These are phyloP conservation scores for Termitomyces sp. DNA, from an alignment of 768 basidiomycete genomes.

Conservation along the genomic window DNA sequence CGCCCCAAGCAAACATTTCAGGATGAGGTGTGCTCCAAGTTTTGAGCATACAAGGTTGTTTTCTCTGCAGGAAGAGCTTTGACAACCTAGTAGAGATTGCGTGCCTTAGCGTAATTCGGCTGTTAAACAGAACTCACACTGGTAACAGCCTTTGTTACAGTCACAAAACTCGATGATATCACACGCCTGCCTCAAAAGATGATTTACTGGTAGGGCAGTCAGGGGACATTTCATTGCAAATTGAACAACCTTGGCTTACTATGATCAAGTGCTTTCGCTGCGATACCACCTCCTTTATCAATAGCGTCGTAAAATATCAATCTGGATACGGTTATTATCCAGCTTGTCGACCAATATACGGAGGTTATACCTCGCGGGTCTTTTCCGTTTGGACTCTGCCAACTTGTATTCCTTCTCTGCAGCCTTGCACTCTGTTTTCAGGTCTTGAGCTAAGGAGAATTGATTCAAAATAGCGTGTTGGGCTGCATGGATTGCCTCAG, in stretches of 20 bases:
- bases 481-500: constrained; percentile 82
- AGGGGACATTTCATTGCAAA: neutral
- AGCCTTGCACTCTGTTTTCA: constrained; percentile 81
- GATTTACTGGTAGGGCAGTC: constrained; percentile 34
- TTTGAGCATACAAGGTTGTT: constrained; percentile 73
- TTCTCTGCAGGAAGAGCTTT: constrained; percentile 61
- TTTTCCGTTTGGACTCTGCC: constrained; percentile 47
- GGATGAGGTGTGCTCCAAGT: constrained; percentile 62
- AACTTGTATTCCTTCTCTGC: constrained; percentile 67
- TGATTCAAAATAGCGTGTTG: constrained; percentile 79
- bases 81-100: constrained; percentile 44
- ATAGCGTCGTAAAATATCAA: constrained; percentile 77
- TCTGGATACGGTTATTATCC: constrained; percentile 29
- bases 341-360: neutral
- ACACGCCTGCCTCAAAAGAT: constrained; percentile 55
- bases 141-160: constrained; percentile 65
- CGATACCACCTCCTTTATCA: constrained; percentile 66
- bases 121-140: constrained; percentile 40
- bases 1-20: constrained; percentile 53
- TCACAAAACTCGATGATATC: constrained; percentile 52
- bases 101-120: neutral
- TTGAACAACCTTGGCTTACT: constrained; percentile 32
- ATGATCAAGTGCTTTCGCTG: constrained; percentile 80
- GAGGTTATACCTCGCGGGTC: constrained; percentile 56
- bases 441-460: constrained; percentile 61